Evolutionary conservation across 192 early-diverging fungal species (phyloP).

Genomic region (Hyaloraphidium curvatum): DNA sequence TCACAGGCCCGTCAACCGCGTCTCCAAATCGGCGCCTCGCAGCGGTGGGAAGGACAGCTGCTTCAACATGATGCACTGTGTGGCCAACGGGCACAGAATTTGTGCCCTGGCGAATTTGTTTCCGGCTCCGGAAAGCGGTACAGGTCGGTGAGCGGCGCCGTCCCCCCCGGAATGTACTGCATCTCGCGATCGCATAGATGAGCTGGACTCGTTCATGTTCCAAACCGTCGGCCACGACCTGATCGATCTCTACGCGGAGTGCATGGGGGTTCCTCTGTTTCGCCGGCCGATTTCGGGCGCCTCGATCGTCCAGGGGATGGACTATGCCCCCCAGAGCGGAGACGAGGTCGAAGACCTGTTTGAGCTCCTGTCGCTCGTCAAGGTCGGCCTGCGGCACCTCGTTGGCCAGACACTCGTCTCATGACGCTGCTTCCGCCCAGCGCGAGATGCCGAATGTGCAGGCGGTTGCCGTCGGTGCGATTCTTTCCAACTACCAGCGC

Average conservation of each 20-base stretch:
- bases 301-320: slow-evolving; percentile 29
- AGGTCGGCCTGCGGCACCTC: too few species aligned
- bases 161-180: not conserved
- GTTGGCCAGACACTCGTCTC: too few species aligned
- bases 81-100: slow-evolving; percentile 77
- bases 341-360: slow-evolving; percentile 95
- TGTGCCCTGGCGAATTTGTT: slow-evolving; percentile 81
- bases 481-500: slow-evolving; percentile 88
- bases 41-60: slow-evolving; percentile 96
- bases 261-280: slow-evolving; percentile 69
- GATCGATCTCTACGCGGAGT: slow-evolving; percentile 58
- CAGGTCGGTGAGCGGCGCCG: slow-evolving; percentile 22
- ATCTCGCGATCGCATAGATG: too few species aligned
- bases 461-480: slow-evolving; percentile 86
- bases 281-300: slow-evolving; percentile 46
- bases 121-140: slow-evolving; percentile 33
- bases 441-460: slow-evolving; percentile 55
- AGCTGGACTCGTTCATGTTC: slow-evolving; percentile 88
- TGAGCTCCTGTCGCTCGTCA: slow-evolving; percentile 45
- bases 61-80: slow-evolving; percentile 90
- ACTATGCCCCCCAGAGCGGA: slow-evolving; percentile 43
- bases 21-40: too few species aligned
- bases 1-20: too few species aligned
- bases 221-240: slow-evolving; percentile 95
- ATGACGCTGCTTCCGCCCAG: too few species aligned